Conservation (phyloP, 1,139 yeast genomes). For the Pichia sp. region DNA sequence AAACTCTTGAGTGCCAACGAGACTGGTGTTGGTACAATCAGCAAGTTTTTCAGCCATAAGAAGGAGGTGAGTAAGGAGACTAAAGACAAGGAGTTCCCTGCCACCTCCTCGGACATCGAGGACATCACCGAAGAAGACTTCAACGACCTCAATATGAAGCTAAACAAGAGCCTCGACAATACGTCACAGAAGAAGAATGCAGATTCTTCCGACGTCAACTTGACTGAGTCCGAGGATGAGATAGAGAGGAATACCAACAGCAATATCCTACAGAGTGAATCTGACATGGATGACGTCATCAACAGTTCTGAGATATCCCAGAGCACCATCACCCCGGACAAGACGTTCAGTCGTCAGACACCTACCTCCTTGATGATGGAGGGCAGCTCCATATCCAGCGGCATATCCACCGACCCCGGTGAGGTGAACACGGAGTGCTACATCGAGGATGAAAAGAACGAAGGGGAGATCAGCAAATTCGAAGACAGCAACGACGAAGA, state of each 20-base stretch:
- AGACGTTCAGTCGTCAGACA: neutral
- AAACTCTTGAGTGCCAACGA: conserved; percentile 22
- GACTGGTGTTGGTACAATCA: conserved; percentile 10
- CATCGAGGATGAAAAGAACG: conserved; percentile 12
- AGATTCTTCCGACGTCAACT: conserved; percentile 13
- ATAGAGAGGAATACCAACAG: neutral
- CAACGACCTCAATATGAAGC: conserved; percentile 12
- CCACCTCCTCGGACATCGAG: conserved; percentile 19
- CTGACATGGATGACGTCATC: conserved; percentile 17
- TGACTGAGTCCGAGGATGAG: conserved; percentile 15
- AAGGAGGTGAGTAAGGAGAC: neutral
- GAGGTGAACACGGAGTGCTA: conserved; percentile 19
- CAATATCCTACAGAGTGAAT: conserved; percentile 7
- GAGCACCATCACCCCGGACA: conserved; percentile 15
- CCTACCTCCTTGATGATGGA: conserved; percentile 4
- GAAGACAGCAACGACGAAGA: neutral
- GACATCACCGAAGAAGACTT: conserved; percentile 18
- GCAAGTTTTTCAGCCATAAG: conserved; percentile 19
- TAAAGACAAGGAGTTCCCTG: conserved; percentile 10
- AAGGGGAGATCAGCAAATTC: neutral
- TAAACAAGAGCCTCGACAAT: conserved; percentile 2
- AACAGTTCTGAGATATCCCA: conserved; percentile 16
- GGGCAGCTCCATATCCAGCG: conserved; percentile 11
- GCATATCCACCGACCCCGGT: conserved; percentile 16
- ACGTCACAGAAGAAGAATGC: neutral